A percentile compares a stretch with the other conserved stretches of the same genome.
phyloP scores from a whole-genome alignment of 805 yeast genomes.

The Lachancea cidri region DNA sequence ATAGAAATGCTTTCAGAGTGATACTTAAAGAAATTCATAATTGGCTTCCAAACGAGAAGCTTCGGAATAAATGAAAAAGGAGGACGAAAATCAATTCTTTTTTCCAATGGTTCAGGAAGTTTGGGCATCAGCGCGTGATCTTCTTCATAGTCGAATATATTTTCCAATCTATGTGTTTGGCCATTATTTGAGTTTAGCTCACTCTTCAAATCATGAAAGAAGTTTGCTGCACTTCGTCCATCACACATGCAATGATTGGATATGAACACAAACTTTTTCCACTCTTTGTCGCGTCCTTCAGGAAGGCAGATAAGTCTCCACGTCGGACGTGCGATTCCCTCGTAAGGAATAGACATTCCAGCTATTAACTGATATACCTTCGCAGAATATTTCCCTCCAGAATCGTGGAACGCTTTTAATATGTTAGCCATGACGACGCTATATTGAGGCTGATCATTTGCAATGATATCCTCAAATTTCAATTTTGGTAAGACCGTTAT shows the following conservation, averaged over 20 bases:
- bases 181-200: conserved; percentile 3
- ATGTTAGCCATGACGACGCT: conserved; percentile 7
- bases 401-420: conserved; percentile 8
- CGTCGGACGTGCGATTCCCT: conserved; percentile 17
- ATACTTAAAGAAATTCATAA: conserved; percentile 12
- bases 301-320: conserved; percentile 25
- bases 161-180: background rate
- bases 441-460: conserved; percentile 22
- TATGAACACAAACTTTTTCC: conserved; percentile 14
- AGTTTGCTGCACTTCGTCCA: conserved; percentile 19
- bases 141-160: conserved; percentile 14
- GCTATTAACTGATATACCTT: conserved; percentile 13
- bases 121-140: conserved; percentile 13
- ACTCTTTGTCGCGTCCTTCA: background rate
- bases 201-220: conserved; percentile 18
- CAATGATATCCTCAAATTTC: conserved; percentile 15
- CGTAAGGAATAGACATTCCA: conserved; percentile 15
- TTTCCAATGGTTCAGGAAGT: conserved; percentile 22
- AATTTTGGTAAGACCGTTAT: conserved; percentile 17
- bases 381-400: conserved; percentile 10
- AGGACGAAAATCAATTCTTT: conserved; percentile 20
- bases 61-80: conserved; percentile 10
- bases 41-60: conserved; percentile 11
- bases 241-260: conserved; percentile 27
- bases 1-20: conserved; percentile 12